These are phyloP conservation scores for Penicillium psychrosexuale DNA, from an alignment of 2,329 filamentous ascomycete species.

Conservation along the genomic window DNA sequence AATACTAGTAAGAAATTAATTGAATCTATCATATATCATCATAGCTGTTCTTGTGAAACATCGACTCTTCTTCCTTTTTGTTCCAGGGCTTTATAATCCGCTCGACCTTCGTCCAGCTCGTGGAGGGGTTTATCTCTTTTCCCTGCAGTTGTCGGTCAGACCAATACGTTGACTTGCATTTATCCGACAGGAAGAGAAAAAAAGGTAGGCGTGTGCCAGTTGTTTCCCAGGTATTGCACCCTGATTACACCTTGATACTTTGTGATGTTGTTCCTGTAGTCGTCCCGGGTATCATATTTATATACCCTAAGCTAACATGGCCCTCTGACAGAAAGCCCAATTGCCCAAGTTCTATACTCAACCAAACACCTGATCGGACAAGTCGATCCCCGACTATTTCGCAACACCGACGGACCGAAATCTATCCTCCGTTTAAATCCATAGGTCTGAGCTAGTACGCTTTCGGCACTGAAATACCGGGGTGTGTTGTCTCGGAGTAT, in stretches of 20 bases:
- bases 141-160: conserved; percentile 15
- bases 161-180: conserved; percentile 16
- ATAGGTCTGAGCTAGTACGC: conserved; percentile 1
- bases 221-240: not conserved
- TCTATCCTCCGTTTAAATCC: not conserved
- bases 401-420: conserved; percentile 5
- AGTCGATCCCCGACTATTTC: conserved; percentile 13
- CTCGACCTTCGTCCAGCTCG: conserved; percentile 5
- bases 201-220: not conserved
- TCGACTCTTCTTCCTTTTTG: not conserved
- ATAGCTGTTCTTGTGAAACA: conserved; percentile 15
- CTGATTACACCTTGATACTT: not conserved
- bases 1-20: conserved; percentile 12
- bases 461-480: not conserved
- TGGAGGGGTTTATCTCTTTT: conserved; percentile 8
- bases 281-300: not conserved
- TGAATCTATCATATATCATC: conserved; percentile 1
- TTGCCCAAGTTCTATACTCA: conserved; percentile 7
- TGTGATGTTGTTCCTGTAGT: not conserved
- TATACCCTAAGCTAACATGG: conserved; percentile 3
- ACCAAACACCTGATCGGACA: conserved; percentile 11
- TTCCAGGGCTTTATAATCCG: conserved; percentile 13
- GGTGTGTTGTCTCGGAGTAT: not conserved
- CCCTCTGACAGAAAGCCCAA: not conserved
- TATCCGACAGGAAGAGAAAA: not conserved